A percentile compares a stretch with the other conserved stretches of the same genome.
Conservation (phyloP, 2,329 filamentous ascomycete species). For the Cordyceps fumosorosea region DNA sequence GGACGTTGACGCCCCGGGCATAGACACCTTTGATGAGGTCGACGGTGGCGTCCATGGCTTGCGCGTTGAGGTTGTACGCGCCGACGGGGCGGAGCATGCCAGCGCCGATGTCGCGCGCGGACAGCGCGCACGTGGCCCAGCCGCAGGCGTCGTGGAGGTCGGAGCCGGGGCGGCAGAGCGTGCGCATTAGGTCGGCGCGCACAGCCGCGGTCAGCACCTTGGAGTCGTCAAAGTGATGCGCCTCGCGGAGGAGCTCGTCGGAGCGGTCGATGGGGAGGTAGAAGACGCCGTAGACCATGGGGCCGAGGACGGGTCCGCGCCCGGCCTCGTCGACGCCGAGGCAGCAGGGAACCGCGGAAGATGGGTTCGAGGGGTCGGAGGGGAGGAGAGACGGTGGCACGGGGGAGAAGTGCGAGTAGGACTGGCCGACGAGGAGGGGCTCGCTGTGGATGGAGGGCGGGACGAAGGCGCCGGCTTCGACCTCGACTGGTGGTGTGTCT, state of each 20-base stretch:
- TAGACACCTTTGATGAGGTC: slow-evolving; percentile 73
- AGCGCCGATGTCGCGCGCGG: slow-evolving; percentile 73
- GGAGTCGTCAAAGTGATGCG: slow-evolving; percentile 89
- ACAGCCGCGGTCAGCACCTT: slow-evolving; percentile 82
- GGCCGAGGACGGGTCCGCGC: slow-evolving; percentile 84
- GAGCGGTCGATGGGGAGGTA: slow-evolving; percentile 68
- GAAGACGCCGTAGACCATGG: slow-evolving; percentile 66
- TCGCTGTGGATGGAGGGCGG: slow-evolving; percentile 60
- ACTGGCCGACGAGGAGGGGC: slow-evolving; percentile 55
- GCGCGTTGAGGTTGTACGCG: slow-evolving; percentile 87
- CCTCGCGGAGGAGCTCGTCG: slow-evolving; percentile 66
- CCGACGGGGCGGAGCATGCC: slow-evolving; percentile 64
- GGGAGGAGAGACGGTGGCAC: slow-evolving; percentile 56
- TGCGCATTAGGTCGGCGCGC: slow-evolving; percentile 62
- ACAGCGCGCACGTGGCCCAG: slow-evolving; percentile 77
- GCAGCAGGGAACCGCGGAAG: slow-evolving; percentile 47
- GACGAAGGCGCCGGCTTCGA: slow-evolving; percentile 41
- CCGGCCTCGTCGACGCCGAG: slow-evolving; percentile 93
- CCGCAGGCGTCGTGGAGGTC: slow-evolving; percentile 56
- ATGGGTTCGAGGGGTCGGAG: slow-evolving; percentile 27
- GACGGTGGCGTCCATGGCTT: slow-evolving; percentile 89
- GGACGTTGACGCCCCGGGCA: slow-evolving; percentile 70
- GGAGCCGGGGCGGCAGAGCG: slow-evolving; percentile 58
- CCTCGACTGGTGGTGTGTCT: neutral
- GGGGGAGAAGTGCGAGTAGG: slow-evolving; percentile 66